Conservation (phyloP, 164 flowering plant genomes). For the Protea cynaroides region DNA sequence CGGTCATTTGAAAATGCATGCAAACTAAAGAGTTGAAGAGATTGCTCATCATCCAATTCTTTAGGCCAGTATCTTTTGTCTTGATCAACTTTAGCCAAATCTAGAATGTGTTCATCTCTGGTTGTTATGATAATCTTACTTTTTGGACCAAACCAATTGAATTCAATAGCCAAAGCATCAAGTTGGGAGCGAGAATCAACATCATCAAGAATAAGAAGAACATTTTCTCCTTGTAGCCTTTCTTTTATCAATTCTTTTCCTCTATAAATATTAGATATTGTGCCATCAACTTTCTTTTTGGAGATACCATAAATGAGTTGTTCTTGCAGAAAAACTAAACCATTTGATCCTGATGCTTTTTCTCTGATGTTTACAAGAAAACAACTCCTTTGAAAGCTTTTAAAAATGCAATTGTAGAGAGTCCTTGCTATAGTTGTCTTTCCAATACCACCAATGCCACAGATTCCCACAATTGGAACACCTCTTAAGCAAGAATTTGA, state of each 20-base stretch:
- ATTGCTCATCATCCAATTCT: not conserved
- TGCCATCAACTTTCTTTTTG: not conserved
- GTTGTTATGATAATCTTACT: constrained; percentile 21
- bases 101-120: not conserved
- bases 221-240: constrained; percentile 3
- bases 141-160: constrained; percentile 16
- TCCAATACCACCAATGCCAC: too few relatives aligned
- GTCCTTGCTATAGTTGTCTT: too few relatives aligned
- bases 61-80: not conserved
- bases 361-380: too few relatives aligned
- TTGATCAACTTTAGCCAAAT: not conserved
- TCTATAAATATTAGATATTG: not conserved
- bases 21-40: constrained; percentile 14
- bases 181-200: constrained; percentile 15
- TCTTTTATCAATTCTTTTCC: constrained; percentile 1
- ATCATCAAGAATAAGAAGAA: constrained; percentile 23
- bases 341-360: not conserved
- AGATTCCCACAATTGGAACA: too few relatives aligned
- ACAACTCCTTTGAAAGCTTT: too few relatives aligned
- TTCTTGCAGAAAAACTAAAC: constrained; percentile 3
- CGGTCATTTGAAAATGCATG: constrained; percentile 8
- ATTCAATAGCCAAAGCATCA: constrained; percentile 3
- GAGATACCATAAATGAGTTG: not conserved
- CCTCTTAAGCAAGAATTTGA: too few relatives aligned
- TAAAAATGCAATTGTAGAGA: too few relatives aligned